A percentile compares a stretch with the other conserved stretches of the same genome.
Conservation (phyloP, 768 basidiomycete genomes). For the Tricholoma hemisulphureum region DNA sequence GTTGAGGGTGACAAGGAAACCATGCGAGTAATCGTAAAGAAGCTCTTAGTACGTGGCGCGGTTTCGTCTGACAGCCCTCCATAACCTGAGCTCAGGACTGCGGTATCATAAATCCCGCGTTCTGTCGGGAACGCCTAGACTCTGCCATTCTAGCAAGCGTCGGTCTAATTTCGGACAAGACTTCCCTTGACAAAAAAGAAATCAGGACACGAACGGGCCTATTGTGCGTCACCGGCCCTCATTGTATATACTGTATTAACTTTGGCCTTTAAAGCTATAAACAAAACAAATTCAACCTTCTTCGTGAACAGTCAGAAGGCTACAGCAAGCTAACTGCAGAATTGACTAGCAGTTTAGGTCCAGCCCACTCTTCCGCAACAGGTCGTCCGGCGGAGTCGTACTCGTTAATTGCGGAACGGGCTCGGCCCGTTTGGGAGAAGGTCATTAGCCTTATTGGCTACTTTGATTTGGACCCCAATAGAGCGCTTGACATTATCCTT, state of each 20-base stretch:
- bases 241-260: constrained; percentile 1
- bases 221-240: constrained; percentile 54
- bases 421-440: constrained; percentile 74
- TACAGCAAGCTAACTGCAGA: constrained; percentile 91
- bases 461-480: constrained; percentile 94
- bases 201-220: constrained; percentile 76
- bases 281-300: constrained; percentile 97
- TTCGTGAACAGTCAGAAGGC: constrained; percentile 96
- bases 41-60: constrained; percentile 52
- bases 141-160: constrained; percentile 57
- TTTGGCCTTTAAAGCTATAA: constrained; percentile 69
- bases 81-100: constrained; percentile 41
- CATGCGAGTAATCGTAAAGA: constrained; percentile 56
- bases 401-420: constrained; percentile 58
- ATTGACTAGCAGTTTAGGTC: constrained; percentile 73
- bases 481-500: constrained; percentile 89
- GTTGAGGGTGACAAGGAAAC: constrained; percentile 65
- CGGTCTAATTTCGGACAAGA: constrained; percentile 69
- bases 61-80: neutral
- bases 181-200: constrained; percentile 71
- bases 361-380: constrained; percentile 66
- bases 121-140: constrained; percentile 78
- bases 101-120: constrained; percentile 54
- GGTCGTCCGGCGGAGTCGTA: constrained; percentile 63
- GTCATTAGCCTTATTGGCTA: constrained; percentile 89